These are phyloP conservation scores for Botryosphaeria agaves DNA, from an alignment of 2,329 filamentous ascomycete species.

Conservation along the genomic window DNA sequence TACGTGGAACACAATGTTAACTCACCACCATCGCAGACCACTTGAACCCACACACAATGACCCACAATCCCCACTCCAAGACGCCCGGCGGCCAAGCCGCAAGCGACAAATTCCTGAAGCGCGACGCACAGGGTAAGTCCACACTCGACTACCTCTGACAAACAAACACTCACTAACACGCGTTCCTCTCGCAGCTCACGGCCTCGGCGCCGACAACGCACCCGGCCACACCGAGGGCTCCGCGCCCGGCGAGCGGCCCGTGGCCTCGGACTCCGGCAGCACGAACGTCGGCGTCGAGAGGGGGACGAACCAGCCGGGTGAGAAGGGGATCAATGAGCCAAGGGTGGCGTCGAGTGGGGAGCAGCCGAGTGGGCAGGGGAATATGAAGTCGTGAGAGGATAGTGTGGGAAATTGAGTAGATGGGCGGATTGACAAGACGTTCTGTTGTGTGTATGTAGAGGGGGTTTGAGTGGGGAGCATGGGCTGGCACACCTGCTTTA, in stretches of 20 bases:
- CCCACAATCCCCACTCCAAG: constrained; percentile 10
- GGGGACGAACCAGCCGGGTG: constrained; percentile 14
- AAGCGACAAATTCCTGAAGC: constrained; percentile 17
- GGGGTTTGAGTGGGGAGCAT: no score
- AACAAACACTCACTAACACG: neutral
- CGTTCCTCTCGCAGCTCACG: constrained; percentile 7
- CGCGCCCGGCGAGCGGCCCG: constrained; percentile 13
- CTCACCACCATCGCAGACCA: no score
- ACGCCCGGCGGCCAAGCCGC: constrained; percentile 13
- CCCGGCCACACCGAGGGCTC: constrained; percentile 12
- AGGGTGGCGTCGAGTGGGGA: no score
- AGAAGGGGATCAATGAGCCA: constrained; percentile 12
- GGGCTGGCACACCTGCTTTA: no score
- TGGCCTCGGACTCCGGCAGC: constrained; percentile 16
- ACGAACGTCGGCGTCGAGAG: constrained; percentile 14
- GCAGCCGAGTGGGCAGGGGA: no score
- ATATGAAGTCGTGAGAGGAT: no score
- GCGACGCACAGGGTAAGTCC: constrained; percentile 13
- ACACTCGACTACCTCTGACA: neutral
- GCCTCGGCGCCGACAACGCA: constrained; percentile 15
- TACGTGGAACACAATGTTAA: no score
- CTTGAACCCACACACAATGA: no score
- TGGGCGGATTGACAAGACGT: no score
- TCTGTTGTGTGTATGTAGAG: no score
- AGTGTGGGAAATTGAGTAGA: no score